A percentile compares a stretch with the other conserved stretches of the same genome.
Conservation (phyloP, 2,329 filamentous ascomycete genomes). For the Sporothrix dimorphospora region DNA sequence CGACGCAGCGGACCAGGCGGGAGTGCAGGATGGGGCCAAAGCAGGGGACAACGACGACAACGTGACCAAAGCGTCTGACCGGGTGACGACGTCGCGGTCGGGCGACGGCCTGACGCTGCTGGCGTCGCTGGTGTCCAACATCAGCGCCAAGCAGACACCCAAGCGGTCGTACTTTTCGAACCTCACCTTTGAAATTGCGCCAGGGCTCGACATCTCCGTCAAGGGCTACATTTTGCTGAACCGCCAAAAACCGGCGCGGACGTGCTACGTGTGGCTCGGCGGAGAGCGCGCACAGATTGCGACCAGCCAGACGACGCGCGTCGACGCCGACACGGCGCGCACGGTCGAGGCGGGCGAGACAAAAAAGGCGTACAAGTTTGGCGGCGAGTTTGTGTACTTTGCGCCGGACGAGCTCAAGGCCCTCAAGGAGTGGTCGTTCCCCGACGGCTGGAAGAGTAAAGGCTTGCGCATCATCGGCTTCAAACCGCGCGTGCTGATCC, state of each 20-base stretch:
- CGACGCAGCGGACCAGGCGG: conserved; percentile 67
- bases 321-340: conserved; percentile 76
- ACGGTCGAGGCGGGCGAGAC: conserved; percentile 80
- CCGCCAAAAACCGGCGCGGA: conserved; percentile 77
- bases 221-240: conserved; percentile 93
- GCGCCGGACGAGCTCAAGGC: conserved; percentile 78
- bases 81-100: conserved; percentile 63
- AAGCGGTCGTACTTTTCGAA: conserved; percentile 85
- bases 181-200: conserved; percentile 84
- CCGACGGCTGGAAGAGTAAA: conserved; percentile 68
- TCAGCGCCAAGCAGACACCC: conserved; percentile 86
- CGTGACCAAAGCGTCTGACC: conserved; percentile 64
- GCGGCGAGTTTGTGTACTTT: conserved; percentile 86
- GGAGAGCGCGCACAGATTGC: conserved; percentile 86
- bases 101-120: conserved; percentile 66
- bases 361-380: conserved; percentile 94
- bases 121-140: conserved; percentile 82
- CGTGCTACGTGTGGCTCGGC: conserved; percentile 84
- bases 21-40: not conserved
- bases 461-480: conserved; percentile 91
- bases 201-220: conserved; percentile 81
- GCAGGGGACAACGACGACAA: conserved; percentile 61
- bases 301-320: conserved; percentile 69
- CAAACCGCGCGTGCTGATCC: conserved; percentile 75
- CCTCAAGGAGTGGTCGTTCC: conserved; percentile 59